Percentiles rank a stretch among this genome's conserved stretches.
These are phyloP conservation scores for Liquidambar formosana DNA, from an alignment of 164 flowering plant genomes.

Conservation along the genomic window DNA sequence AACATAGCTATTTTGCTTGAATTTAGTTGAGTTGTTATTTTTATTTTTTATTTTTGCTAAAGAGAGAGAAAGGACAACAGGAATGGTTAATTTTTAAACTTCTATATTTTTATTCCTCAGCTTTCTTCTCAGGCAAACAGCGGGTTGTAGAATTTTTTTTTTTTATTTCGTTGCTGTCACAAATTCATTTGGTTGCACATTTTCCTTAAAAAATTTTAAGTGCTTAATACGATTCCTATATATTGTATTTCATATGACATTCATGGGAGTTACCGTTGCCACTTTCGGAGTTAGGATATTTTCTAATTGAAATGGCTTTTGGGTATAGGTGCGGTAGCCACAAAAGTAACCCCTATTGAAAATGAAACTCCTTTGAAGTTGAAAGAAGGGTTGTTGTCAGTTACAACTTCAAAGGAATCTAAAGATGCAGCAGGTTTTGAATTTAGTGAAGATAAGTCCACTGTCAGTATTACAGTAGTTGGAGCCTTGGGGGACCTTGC, in stretches of 20 bases:
- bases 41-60: too few relatives aligned
- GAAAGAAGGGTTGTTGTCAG: conserved; percentile 35
- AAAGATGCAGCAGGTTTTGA: conserved; percentile 24
- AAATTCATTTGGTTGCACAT: too few relatives aligned
- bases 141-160: too few relatives aligned
- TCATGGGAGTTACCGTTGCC: neutral
- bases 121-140: too few relatives aligned
- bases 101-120: too few relatives aligned
- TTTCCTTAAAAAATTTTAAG: too few relatives aligned
- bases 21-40: too few relatives aligned
- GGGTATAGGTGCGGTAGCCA: neutral
- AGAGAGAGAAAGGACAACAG: too few relatives aligned
- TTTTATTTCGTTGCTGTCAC: too few relatives aligned
- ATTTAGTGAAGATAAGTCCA: conserved; percentile 10
- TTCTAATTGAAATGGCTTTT: neutral
- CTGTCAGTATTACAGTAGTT: conserved; percentile 15
- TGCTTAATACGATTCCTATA: too few relatives aligned
- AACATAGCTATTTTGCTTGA: too few relatives aligned
- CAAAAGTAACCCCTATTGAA: conserved; percentile 24
- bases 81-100: too few relatives aligned
- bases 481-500: conserved; percentile 27
- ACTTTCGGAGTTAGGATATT: neutral
- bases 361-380: conserved; percentile 35
- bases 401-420: conserved; percentile 31
- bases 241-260: neutral